A percentile compares a stretch with the other conserved stretches of the same genome.
Conservation (phyloP, 2,329 filamentous ascomycete species). For the Talaromyces sp. region DNA sequence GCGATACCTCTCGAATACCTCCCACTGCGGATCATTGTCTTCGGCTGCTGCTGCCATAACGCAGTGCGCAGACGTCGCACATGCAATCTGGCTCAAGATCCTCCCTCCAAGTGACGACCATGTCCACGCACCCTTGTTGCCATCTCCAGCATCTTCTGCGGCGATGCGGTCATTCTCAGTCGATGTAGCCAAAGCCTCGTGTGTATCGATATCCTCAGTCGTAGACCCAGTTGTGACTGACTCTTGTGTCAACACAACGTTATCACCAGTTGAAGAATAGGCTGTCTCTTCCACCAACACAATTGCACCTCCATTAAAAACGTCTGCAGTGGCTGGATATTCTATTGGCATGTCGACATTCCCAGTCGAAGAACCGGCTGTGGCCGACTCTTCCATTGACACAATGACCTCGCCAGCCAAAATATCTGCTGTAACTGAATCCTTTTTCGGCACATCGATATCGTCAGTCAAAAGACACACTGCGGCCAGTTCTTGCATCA, state of each 20-base stretch:
- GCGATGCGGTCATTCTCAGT: neutral
- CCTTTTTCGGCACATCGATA: neutral
- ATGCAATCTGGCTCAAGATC: neutral
- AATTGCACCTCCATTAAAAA: no score
- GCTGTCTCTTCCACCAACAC: no score
- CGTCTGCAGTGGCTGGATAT: no score
- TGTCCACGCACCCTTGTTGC: neutral
- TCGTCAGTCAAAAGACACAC: neutral
- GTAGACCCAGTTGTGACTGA: neutral
- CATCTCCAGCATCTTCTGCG: neutral
- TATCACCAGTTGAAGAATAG: neutral
- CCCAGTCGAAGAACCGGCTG: no score
- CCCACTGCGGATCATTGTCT: neutral
- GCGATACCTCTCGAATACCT: constrained; percentile 3
- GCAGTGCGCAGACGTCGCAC: constrained; percentile 4
- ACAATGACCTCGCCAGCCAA: neutral
- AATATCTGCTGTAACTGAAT: neutral
- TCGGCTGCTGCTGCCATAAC: neutral
- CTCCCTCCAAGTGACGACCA: neutral
- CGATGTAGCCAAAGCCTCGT: neutral
- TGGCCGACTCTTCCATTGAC: neutral
- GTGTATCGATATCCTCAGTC: neutral
- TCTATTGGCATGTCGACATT: no score
- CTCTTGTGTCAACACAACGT: neutral
- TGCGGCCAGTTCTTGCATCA: neutral